phyloP scores from a whole-genome alignment of 495 filamentous ascomycete genomes.

The Jackrogersella minutella region DNA sequence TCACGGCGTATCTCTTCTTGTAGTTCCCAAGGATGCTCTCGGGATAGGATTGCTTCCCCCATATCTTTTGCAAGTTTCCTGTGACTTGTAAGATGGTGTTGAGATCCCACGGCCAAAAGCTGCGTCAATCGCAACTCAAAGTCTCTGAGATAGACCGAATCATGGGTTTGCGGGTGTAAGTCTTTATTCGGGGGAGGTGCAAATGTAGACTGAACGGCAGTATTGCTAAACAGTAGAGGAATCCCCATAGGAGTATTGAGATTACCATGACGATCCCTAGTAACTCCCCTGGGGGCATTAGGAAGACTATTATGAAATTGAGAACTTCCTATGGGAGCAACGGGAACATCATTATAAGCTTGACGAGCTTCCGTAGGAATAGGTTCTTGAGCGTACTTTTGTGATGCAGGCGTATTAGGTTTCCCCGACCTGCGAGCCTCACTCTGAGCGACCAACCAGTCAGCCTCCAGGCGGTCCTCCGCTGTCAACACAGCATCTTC shows the following conservation, averaged over 20 bases:
- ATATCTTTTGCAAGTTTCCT: no score
- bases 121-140: no score
- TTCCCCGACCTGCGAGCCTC: slow-evolving; percentile 33
- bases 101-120: no score
- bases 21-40: neutral
- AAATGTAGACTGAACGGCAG: no score
- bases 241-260: no score
- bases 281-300: no score
- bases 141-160: slow-evolving; percentile 4
- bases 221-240: no score
- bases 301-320: no score
- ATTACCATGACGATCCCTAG: no score
- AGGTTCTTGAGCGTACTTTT: neutral
- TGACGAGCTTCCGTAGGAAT: neutral
- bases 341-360: neutral
- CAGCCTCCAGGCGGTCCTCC: slow-evolving; percentile 47
- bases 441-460: slow-evolving; percentile 38
- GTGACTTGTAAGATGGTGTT: no score
- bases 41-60: slow-evolving; percentile 13
- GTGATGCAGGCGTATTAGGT: neutral
- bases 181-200: no score
- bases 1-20: neutral
- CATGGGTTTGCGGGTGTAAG: neutral
- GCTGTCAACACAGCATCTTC: slow-evolving; percentile 44
- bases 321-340: no score